Evolutionary conservation across 306 rosid genomes (phyloP).

Genomic region (Macrotyloma uniflorum): DNA sequence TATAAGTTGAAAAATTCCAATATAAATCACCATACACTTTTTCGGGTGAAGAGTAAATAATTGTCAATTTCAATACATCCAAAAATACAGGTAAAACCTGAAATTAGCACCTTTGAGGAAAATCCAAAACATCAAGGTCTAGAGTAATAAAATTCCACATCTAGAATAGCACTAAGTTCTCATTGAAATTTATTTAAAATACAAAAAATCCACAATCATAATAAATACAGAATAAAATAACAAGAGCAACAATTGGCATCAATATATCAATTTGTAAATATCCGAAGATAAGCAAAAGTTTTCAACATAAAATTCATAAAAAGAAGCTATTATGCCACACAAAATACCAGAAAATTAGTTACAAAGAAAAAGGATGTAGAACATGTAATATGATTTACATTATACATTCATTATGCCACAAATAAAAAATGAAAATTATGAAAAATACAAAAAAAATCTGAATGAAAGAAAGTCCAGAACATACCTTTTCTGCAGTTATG

Average conservation of each 20-base stretch:
- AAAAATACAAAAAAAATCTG: background rate
- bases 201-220: conserved; percentile 14
- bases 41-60: background rate
- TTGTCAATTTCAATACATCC: conserved; percentile 7
- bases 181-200: background rate
- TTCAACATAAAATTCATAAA: conserved; percentile 30
- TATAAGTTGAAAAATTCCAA: background rate
- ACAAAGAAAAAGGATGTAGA: background rate
- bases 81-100: conserved; percentile 19
- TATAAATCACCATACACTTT: conserved; percentile 25
- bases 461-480: conserved; percentile 33
- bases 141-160: conserved; percentile 8
- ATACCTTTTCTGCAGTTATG: conserved; percentile 74
- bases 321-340: background rate
- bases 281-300: conserved; percentile 6
- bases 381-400: background rate
- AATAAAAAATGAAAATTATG: conserved; percentile 19
- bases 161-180: conserved; percentile 24
- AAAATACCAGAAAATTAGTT: background rate
- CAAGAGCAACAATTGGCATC: conserved; percentile 24
- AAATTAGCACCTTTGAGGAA: conserved; percentile 19
- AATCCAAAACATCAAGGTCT: conserved; percentile 23
- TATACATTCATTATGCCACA: conserved; percentile 23
- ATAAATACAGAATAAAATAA: background rate
- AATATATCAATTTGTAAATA: conserved; percentile 29